These are phyloP conservation scores for Eucalyptus sp. DNA, from an alignment of 345 rosid genomes.

Conservation along the genomic window DNA sequence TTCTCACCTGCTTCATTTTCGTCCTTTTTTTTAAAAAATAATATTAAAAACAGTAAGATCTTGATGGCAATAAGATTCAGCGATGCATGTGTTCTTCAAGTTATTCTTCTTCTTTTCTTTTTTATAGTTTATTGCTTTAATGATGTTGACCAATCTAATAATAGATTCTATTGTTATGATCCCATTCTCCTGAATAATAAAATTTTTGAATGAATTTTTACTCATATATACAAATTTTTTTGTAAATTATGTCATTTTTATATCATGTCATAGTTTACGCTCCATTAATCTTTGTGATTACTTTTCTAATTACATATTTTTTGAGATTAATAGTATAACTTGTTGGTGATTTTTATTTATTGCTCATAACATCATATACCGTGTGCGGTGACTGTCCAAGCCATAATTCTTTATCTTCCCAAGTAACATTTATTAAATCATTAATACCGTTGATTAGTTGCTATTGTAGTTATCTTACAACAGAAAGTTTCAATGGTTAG, in stretches of 20 bases:
- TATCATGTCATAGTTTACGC: neutral
- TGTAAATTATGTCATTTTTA: neutral
- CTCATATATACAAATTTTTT: neutral
- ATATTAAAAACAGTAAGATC: neutral
- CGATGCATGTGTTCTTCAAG: neutral
- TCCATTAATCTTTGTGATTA: neutral
- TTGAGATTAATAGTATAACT: neutral
- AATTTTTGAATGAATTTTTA: neutral
- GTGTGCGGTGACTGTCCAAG: neutral
- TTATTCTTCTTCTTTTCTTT: too few species aligned
- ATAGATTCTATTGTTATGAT: neutral
- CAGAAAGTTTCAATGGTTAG: neutral
- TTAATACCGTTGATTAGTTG: neutral
- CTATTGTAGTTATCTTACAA: neutral
- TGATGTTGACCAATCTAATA: neutral
- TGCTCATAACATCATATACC: neutral
- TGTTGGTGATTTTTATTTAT: neutral
- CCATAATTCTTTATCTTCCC: neutral
- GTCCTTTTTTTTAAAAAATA: neutral
- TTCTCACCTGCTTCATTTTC: neutral
- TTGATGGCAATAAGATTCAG: neutral
- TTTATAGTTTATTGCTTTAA: neutral
- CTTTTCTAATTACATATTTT: neutral
- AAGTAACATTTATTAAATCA: neutral
- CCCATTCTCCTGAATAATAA: neutral